These are phyloP conservation scores for Teratosphaeria nubilosa DNA, from an alignment of 2,329 filamentous ascomycete genomes.

Conservation along the genomic window DNA sequence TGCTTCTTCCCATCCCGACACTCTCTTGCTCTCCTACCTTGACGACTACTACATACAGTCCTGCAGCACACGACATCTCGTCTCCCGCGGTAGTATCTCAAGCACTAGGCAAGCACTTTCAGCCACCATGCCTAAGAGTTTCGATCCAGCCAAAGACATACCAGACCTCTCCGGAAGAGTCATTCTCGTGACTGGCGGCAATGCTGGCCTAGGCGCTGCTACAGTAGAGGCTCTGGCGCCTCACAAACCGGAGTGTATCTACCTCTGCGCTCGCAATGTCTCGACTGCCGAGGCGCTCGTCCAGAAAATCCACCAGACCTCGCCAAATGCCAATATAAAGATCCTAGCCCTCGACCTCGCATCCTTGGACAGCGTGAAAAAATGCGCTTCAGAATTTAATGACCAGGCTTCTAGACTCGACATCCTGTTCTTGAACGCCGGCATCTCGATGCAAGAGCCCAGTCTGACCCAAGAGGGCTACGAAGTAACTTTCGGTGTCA, in stretches of 20 bases:
- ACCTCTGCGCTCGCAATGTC: slow-evolving; percentile 34
- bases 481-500: neutral
- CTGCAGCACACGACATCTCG: neutral
- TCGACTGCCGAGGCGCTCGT: slow-evolving; percentile 33
- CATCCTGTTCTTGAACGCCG: slow-evolving; percentile 39
- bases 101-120: neutral
- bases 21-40: neutral
- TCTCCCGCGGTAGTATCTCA: neutral
- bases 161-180: slow-evolving; percentile 33
- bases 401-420: slow-evolving; percentile 32
- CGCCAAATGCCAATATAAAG: slow-evolving; percentile 27
- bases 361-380: slow-evolving; percentile 30
- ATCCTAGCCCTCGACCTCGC: slow-evolving; percentile 34
- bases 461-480: slow-evolving; percentile 24
- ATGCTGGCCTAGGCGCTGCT: slow-evolving; percentile 38
- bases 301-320: slow-evolving; percentile 5
- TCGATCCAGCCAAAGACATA: slow-evolving; percentile 29
- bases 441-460: slow-evolving; percentile 28
- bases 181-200: slow-evolving; percentile 27
- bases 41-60: neutral
- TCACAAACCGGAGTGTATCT: slow-evolving; percentile 36
- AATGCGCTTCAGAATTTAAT: slow-evolving; percentile 30
- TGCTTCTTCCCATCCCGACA: neutral
- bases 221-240: slow-evolving; percentile 33
- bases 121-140: slow-evolving; percentile 10